A percentile compares a stretch with the other conserved stretches of the same genome.
phyloP scores from a whole-genome alignment of 805 yeast genomes.

The Yarrowia sp. region DNA sequence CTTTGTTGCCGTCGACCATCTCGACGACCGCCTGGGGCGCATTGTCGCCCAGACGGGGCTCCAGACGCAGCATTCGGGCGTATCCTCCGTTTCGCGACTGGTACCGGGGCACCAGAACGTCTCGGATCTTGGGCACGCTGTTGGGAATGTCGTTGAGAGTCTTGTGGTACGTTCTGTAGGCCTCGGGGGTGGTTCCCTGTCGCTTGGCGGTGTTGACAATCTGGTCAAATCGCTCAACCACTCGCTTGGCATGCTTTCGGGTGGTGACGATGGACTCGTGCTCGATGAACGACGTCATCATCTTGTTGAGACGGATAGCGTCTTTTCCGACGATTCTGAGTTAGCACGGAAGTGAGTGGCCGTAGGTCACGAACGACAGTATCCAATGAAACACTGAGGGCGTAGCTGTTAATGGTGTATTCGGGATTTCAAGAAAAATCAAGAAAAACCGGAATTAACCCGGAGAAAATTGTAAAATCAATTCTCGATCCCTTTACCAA shows the following conservation, averaged over 20 bases:
- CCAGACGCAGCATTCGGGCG: conserved; percentile 82
- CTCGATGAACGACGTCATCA: conserved; percentile 70
- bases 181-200: conserved; percentile 41
- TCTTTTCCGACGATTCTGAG: conserved; percentile 36
- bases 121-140: conserved; percentile 68
- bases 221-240: conserved; percentile 68
- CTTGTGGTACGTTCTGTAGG: conserved; percentile 47
- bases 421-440: too few relatives aligned
- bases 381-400: neutral
- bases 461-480: too few relatives aligned
- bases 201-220: conserved; percentile 66
- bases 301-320: conserved; percentile 53
- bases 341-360: conserved; percentile 1
- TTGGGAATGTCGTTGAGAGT: conserved; percentile 58
- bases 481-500: too few relatives aligned
- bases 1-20: conserved; percentile 76
- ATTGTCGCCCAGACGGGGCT: conserved; percentile 85
- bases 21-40: conserved; percentile 91
- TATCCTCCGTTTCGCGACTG: conserved; percentile 74
- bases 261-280: conserved; percentile 78
- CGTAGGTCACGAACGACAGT: neutral
- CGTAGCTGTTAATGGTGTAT: too few relatives aligned
- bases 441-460: too few relatives aligned
- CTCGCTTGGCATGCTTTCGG: conserved; percentile 74
- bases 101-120: conserved; percentile 70